phyloP scores from a whole-genome alignment of 352 stramenopile species.

The Pseudoperonospora humuli region DNA sequence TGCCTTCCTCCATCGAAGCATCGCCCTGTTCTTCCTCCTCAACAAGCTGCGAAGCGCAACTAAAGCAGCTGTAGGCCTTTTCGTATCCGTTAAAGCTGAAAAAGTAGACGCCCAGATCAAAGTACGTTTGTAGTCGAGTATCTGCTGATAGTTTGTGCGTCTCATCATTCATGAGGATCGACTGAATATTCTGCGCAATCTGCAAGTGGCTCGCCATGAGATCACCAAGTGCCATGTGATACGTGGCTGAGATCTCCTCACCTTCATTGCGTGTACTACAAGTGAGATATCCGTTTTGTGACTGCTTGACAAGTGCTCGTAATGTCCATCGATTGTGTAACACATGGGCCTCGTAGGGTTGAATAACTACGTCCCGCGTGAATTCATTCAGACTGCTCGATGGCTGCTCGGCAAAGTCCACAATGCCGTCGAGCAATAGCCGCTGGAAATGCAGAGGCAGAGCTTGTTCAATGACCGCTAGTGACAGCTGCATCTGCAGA shows the following conservation, averaged over 20 bases:
- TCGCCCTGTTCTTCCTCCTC: slow-evolving; percentile 27
- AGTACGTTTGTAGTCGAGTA: slow-evolving; percentile 53
- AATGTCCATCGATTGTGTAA: slow-evolving; percentile 75
- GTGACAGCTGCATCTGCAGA: slow-evolving; percentile 62
- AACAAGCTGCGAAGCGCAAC: slow-evolving; percentile 43
- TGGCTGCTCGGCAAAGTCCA: slow-evolving; percentile 56
- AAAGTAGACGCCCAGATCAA: slow-evolving; percentile 63
- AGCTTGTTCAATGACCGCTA: slow-evolving; percentile 44
- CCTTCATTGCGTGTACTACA: slow-evolving; percentile 54
- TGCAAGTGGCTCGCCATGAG: slow-evolving; percentile 47
- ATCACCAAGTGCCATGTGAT: slow-evolving; percentile 61
- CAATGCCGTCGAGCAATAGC: slow-evolving; percentile 72
- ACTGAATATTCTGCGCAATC: slow-evolving; percentile 58
- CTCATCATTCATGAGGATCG: slow-evolving; percentile 39
- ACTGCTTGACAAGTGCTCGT: slow-evolving; percentile 57
- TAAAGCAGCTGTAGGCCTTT: slow-evolving; percentile 72
- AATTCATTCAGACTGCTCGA: slow-evolving; percentile 24
- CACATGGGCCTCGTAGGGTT: slow-evolving; percentile 43
- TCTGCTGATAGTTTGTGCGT: slow-evolving; percentile 31
- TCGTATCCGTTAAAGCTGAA: slow-evolving; percentile 73
- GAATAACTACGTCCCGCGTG: slow-evolving; percentile 25
- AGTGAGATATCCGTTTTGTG: slow-evolving; percentile 64
- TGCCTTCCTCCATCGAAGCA: slow-evolving; percentile 9
- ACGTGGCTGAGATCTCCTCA: slow-evolving; percentile 54
- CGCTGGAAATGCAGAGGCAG: slow-evolving; percentile 74